Percentiles rank a stretch among this genome's conserved stretches.
These are phyloP conservation scores for Cercospora canescens DNA, from an alignment of 2,329 filamentous ascomycete genomes.

Conservation along the genomic window DNA sequence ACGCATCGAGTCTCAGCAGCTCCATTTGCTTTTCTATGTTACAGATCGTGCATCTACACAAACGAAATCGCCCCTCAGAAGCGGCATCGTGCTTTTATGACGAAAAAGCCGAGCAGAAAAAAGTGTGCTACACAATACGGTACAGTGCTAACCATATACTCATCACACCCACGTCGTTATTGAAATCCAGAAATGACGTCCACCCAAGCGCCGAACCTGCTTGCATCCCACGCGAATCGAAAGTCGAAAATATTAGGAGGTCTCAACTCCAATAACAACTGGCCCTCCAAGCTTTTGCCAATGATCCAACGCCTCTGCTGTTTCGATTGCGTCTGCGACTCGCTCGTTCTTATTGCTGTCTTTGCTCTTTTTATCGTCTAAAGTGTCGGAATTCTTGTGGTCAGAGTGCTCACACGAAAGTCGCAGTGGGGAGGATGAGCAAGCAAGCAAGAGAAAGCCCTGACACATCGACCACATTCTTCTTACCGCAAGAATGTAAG, in stretches of 20 bases:
- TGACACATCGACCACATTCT: slow-evolving; percentile 12
- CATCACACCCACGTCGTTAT: not conserved
- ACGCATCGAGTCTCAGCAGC: no score
- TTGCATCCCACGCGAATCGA: not conserved
- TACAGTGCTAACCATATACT: not conserved
- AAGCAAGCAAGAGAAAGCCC: slow-evolving; percentile 13
- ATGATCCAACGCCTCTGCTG: slow-evolving; percentile 14
- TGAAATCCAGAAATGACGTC: not conserved
- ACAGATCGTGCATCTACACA: not conserved
- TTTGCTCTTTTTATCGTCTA: slow-evolving; percentile 9
- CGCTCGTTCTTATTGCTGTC: slow-evolving; percentile 8
- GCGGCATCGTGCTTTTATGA: not conserved
- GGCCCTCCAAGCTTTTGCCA: slow-evolving; percentile 13
- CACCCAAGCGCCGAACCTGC: not conserved
- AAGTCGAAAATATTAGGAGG: not conserved
- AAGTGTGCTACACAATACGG: not conserved
- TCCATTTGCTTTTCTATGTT: not conserved
- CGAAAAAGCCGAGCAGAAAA: not conserved
- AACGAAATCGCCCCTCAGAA: not conserved
- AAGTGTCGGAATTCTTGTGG: not conserved
- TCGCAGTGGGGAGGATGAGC: not conserved
- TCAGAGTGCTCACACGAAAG: slow-evolving; percentile 10
- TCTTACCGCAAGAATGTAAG: not conserved
- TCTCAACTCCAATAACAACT: slow-evolving; percentile 12
- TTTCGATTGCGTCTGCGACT: slow-evolving; percentile 6